Percentiles rank a stretch among this genome's conserved stretches.
phyloP scores from a whole-genome alignment of 1,284 basidiomycete species.

The Xerocomus nothofagi region DNA sequence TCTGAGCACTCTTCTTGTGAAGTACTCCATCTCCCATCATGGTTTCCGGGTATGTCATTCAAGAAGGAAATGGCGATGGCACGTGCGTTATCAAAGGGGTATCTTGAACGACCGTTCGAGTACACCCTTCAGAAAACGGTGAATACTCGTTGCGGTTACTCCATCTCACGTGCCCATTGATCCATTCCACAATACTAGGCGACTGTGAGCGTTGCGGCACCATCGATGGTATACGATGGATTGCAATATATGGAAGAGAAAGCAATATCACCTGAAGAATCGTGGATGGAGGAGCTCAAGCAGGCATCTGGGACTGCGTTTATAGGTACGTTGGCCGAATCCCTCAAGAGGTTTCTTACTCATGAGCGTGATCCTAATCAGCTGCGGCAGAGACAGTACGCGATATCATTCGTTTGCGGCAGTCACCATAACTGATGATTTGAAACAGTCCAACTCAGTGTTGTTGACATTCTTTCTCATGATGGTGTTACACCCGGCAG shows the following conservation, averaged over 20 bases:
- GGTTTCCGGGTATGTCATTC: conserved; percentile 26
- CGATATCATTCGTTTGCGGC: background rate
- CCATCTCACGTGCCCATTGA: too few relatives aligned
- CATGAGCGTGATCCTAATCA: background rate
- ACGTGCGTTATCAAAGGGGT: background rate
- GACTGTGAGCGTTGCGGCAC: background rate
- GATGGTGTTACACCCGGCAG: conserved; percentile 16
- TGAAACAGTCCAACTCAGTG: conserved; percentile 6
- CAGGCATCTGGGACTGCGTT: conserved; percentile 10
- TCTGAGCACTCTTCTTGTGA: too few relatives aligned
- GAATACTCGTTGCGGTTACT: too few relatives aligned
- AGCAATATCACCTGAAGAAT: background rate
- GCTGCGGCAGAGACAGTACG: conserved; percentile 17
- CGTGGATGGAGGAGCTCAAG: conserved; percentile 10
- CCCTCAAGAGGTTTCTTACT: background rate
- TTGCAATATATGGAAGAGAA: conserved; percentile 9
- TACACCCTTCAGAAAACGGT: conserved; percentile 8
- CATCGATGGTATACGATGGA: conserved; percentile 19
- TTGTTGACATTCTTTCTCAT: conserved; percentile 18
- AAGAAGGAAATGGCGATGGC: conserved; percentile 12
- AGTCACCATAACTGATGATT: background rate
- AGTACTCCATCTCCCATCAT: conserved; percentile 18
- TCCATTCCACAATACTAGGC: background rate
- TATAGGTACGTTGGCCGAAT: conserved; percentile 3
- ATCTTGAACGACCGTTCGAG: conserved; percentile 13